These are phyloP conservation scores for Castanea mollissima DNA, from an alignment of 306 rosid species.

Conservation along the genomic window DNA sequence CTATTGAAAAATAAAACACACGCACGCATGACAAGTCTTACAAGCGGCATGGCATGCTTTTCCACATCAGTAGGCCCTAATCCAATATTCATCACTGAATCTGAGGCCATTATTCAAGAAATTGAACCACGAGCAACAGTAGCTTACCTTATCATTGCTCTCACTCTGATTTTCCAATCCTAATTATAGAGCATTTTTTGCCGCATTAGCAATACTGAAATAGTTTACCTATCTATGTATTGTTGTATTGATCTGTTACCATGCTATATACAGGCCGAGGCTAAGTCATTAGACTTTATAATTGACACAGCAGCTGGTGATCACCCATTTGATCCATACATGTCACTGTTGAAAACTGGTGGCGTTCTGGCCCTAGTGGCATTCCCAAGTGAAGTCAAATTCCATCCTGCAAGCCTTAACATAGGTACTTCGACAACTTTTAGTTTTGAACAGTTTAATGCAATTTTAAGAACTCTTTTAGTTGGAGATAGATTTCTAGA, in stretches of 20 bases:
- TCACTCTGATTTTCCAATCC: too few relatives aligned
- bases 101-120: too few relatives aligned
- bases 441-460: not conserved
- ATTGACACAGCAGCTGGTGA: conserved; percentile 82
- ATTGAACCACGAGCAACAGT: too few relatives aligned
- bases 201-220: too few relatives aligned
- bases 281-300: conserved; percentile 66
- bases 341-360: conserved; percentile 57
- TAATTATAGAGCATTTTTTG: too few relatives aligned
- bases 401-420: conserved; percentile 61
- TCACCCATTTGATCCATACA: conserved; percentile 78
- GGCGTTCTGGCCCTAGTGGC: conserved; percentile 68
- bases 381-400: conserved; percentile 69
- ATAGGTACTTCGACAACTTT: conserved; percentile 40
- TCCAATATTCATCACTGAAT: too few relatives aligned
- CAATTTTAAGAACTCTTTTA: not conserved
- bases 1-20: too few relatives aligned
- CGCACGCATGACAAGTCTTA: not conserved
- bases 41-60: not conserved
- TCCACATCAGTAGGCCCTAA: too few relatives aligned
- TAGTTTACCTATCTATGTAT: too few relatives aligned
- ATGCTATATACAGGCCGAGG: conserved; percentile 42
- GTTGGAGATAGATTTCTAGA: not conserved
- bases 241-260: conserved; percentile 8
- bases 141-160: too few relatives aligned